A percentile compares a stretch with the other conserved stretches of the same genome.
Evolutionary conservation across 202 grass and related monocot genomes (phyloP).

Genomic region (Panicum hallii): DNA sequence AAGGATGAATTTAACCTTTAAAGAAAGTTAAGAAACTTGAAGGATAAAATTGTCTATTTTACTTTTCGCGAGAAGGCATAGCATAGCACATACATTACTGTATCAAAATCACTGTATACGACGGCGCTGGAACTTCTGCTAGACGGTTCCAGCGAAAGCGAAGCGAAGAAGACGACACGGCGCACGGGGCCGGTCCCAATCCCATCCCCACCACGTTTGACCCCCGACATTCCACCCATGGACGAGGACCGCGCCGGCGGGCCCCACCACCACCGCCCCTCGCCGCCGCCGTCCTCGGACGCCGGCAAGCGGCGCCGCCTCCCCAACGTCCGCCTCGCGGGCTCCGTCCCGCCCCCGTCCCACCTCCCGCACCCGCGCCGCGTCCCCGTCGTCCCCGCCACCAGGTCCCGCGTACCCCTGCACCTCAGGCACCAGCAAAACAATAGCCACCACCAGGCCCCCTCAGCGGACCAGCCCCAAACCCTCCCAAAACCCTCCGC

Average conservation of each 20-base stretch:
- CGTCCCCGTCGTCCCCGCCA: constrained; percentile 15
- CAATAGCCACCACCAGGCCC: too few species aligned
- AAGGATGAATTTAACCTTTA: too few species aligned
- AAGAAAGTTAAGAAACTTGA: too few species aligned
- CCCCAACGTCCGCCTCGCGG: constrained; percentile 80
- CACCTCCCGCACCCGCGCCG: constrained; percentile 55
- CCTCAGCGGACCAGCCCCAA: constrained; percentile 3
- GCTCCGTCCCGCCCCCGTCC: constrained; percentile 60
- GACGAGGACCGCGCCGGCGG: constrained; percentile 25
- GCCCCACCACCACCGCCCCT: constrained; percentile 32
- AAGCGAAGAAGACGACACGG: neutral
- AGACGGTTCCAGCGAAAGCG: neutral
- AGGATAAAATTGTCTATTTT: too few species aligned
- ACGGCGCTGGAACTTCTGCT: too few species aligned
- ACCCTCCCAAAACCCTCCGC: constrained; percentile 12
- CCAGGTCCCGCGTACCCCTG: constrained; percentile 42
- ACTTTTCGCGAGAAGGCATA: too few species aligned
- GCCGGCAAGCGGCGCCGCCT: constrained; percentile 67
- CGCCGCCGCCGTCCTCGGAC: constrained; percentile 12
- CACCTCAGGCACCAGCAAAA: neutral
- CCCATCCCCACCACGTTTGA: neutral
- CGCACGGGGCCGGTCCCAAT: neutral
- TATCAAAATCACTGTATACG: too few species aligned
- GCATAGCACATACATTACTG: too few species aligned
- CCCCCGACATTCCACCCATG: constrained; percentile 39